phyloP scores from a whole-genome alignment of 192 early-diverging fungal genomes.

The Coemansia sp. region DNA sequence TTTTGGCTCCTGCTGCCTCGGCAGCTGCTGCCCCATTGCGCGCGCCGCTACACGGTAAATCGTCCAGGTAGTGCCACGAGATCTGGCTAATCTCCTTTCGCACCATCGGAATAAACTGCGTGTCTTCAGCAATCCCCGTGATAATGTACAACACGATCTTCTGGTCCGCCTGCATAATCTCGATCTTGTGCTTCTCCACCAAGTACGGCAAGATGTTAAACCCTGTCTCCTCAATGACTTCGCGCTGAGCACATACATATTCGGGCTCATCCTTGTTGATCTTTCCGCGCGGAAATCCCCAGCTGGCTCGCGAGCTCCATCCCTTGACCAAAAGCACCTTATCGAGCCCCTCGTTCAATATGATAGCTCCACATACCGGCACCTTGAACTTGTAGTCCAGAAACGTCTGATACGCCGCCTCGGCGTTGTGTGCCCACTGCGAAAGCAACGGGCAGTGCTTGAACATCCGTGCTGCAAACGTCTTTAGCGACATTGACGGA shows the following conservation, averaged over 20 bases:
- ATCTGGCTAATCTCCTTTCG: conserved; percentile 94
- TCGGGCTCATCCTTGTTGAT: conserved; percentile 97
- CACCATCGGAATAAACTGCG: conserved; percentile 79
- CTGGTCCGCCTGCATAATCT: conserved; percentile 89
- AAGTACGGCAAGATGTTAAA: conserved; percentile 79
- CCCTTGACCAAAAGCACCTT: conserved; percentile 88
- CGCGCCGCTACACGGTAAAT: conserved; percentile 58
- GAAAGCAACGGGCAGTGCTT: conserved; percentile 87
- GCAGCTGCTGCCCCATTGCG: conserved; percentile 39
- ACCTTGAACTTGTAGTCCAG: conserved; percentile 95
- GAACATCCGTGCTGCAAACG: conserved; percentile 83
- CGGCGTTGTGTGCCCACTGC: conserved; percentile 87
- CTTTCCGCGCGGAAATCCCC: conserved; percentile 99
- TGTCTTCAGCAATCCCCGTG: conserved; percentile 80
- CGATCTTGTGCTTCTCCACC: conserved; percentile 80
- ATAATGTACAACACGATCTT: conserved; percentile 90
- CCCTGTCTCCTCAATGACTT: conserved; percentile 95
- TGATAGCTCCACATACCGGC: conserved; percentile 97
- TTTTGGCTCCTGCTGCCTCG: conserved; percentile 21
- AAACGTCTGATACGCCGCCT: conserved; percentile 88
- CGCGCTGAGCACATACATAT: conserved; percentile 85
- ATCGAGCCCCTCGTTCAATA: conserved; percentile 80
- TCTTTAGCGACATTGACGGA: conserved; percentile 84
- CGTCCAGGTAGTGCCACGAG: conserved; percentile 68
- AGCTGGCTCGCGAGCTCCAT: conserved; percentile 84